Evolutionary conservation across 805 yeast species (phyloP).

Genomic region (Ogataea ramenticola): DNA sequence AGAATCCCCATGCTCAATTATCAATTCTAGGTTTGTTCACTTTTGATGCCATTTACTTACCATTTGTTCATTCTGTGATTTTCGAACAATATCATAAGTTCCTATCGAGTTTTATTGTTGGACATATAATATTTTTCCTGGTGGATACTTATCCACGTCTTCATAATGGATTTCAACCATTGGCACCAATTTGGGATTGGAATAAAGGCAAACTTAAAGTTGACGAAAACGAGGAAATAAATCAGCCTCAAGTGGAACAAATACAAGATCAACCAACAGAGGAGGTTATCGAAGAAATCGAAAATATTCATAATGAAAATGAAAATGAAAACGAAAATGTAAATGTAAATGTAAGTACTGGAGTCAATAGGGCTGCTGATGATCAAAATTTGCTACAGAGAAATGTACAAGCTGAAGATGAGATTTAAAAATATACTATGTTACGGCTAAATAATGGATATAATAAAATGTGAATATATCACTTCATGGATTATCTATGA

Average conservation of each 20-base stretch:
- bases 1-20: slow-evolving; percentile 33
- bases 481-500: neutral
- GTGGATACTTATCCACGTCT: slow-evolving; percentile 36
- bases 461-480: neutral
- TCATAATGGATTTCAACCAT: slow-evolving; percentile 23
- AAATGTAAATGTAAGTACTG: neutral
- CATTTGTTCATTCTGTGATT: slow-evolving; percentile 28
- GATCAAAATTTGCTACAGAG: neutral
- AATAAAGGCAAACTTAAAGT: neutral
- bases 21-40: slow-evolving; percentile 33
- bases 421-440: neutral
- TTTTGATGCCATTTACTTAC: slow-evolving; percentile 37
- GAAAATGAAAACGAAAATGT: too few species aligned
- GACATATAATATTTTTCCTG: slow-evolving; percentile 34
- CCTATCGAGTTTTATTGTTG: slow-evolving; percentile 32
- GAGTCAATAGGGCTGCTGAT: neutral
- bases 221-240: neutral
- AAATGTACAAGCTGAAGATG: neutral
- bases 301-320: neutral
- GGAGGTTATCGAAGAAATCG: neutral
- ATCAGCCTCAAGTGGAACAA: neutral
- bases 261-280: neutral
- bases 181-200: slow-evolving; percentile 38
- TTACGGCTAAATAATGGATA: too few species aligned
- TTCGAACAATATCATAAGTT: slow-evolving; percentile 2